phyloP scores from a whole-genome alignment of 495 filamentous ascomycete genomes.

The Pseudotulostoma volvatum region DNA sequence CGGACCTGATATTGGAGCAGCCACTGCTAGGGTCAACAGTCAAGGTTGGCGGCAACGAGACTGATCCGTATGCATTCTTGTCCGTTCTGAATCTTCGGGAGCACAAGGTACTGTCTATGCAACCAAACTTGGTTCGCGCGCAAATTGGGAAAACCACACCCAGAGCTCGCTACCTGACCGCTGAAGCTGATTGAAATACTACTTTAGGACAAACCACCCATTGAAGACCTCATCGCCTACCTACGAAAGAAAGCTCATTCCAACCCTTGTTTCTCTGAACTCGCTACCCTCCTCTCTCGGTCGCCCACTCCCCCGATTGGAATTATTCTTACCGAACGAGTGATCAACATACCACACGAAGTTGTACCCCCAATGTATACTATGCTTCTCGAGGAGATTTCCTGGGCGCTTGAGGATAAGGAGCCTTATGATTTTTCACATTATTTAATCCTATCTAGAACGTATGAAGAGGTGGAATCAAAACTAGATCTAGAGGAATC shows the following conservation, averaged over 20 bases:
- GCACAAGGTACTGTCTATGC: constrained; percentile 40
- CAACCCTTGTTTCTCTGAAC: constrained; percentile 33
- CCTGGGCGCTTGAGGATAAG: constrained; percentile 74
- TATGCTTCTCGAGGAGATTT: constrained; percentile 86
- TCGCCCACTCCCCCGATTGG: constrained; percentile 45
- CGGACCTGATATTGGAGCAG: constrained; percentile 80
- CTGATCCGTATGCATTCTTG: constrained; percentile 87
- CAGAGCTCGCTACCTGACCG: too few species aligned
- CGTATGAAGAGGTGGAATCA: constrained; percentile 75
- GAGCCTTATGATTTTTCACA: constrained; percentile 90
- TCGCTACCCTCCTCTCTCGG: constrained; percentile 39
- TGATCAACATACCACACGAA: constrained; percentile 91
- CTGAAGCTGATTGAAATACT: too few species aligned
- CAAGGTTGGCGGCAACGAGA: constrained; percentile 86
- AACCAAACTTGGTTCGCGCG: too few species aligned
- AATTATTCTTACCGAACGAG: constrained; percentile 71
- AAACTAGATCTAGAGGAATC: constrained; percentile 52
- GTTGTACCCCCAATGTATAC: constrained; percentile 90
- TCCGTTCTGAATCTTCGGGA: constrained; percentile 74
- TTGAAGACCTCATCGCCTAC: constrained; percentile 56
- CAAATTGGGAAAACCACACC: too few species aligned
- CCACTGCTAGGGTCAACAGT: constrained; percentile 82
- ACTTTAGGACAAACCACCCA: constrained; percentile 51
- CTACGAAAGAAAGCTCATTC: constrained; percentile 41
- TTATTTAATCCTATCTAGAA: constrained; percentile 80